phyloP scores from a whole-genome alignment of 305 asterid species.

The Fraxinus sp. region DNA sequence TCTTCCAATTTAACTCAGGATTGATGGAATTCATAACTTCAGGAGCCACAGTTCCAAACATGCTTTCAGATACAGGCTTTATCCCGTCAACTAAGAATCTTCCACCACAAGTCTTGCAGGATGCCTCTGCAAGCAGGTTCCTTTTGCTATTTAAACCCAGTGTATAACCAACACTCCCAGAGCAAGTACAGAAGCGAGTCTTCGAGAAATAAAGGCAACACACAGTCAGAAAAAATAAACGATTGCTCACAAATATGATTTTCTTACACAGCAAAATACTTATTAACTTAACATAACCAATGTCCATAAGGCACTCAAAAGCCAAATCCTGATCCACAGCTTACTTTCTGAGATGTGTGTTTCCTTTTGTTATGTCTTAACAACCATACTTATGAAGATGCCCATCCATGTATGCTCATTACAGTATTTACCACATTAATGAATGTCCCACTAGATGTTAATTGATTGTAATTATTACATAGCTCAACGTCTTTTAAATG shows the following conservation, averaged over 20 bases:
- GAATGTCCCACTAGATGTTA: background rate
- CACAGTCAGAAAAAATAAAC: slow-evolving; percentile 21
- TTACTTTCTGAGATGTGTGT: background rate
- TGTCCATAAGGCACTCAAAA: background rate
- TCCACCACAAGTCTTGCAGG: slow-evolving; percentile 39
- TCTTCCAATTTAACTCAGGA: slow-evolving; percentile 66
- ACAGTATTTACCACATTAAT: background rate
- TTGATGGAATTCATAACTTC: slow-evolving; percentile 50
- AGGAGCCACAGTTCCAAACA: slow-evolving; percentile 49
- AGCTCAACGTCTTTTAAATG: background rate
- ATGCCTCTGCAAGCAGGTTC: slow-evolving; percentile 22
- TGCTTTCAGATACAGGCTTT: slow-evolving; percentile 42
- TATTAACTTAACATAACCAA: background rate
- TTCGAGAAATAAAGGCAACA: slow-evolving; percentile 24
- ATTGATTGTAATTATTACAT: background rate
- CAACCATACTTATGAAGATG: background rate
- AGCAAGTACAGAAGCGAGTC: slow-evolving; percentile 40
- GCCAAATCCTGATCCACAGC: background rate
- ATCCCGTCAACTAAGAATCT: slow-evolving; percentile 50
- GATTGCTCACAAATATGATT: background rate
- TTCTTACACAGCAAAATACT: background rate
- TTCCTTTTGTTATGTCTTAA: background rate
- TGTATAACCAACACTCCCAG: slow-evolving; percentile 25
- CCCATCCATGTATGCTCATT: background rate
- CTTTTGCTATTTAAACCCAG: slow-evolving; percentile 28